phyloP scores from a whole-genome alignment of 2,329 filamentous ascomycete species.

The Botrytis cinerea region DNA sequence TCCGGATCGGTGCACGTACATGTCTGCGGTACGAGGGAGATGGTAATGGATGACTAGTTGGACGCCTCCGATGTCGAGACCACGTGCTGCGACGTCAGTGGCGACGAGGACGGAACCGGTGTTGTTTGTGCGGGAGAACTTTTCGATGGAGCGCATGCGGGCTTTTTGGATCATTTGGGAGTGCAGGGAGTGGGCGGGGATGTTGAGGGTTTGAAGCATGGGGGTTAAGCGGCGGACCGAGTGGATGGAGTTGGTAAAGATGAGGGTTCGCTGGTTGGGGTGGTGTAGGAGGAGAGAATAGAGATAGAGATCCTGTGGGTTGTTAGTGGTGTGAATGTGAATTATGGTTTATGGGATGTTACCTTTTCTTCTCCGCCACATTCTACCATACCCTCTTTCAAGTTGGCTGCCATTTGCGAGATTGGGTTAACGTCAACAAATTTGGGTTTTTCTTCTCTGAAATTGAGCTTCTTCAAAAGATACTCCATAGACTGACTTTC shows the following conservation, averaged over 20 bases:
- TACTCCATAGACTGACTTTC: constrained; percentile 89
- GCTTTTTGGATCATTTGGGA: constrained; percentile 97
- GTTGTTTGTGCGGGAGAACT: constrained; percentile 69
- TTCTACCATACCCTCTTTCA: constrained; percentile 89
- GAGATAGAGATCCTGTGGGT: constrained; percentile 76
- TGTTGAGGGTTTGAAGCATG: constrained; percentile 77
- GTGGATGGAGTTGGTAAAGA: constrained; percentile 96
- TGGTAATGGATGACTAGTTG: constrained; percentile 95
- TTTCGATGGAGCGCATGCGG: constrained; percentile 86
- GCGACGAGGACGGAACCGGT: constrained; percentile 73
- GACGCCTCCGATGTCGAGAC: constrained; percentile 88
- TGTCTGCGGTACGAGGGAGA: constrained; percentile 85
- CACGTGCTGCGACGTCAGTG: constrained; percentile 90
- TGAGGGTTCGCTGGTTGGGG: constrained; percentile 75
- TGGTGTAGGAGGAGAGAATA: constrained; percentile 86
- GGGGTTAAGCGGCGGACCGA: constrained; percentile 84
- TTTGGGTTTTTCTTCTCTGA: constrained; percentile 78
- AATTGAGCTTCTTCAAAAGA: constrained; percentile 84
- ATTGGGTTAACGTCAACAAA: constrained; percentile 91
- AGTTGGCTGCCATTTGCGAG: constrained; percentile 80
- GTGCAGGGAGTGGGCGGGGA: constrained; percentile 78
- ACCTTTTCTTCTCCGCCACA: constrained; percentile 93
- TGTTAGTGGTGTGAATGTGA: constrained; percentile 30
- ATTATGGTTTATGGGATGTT: constrained; percentile 31
- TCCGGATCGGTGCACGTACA: constrained; percentile 93